Percentiles rank a stretch among this genome's conserved stretches.
Conservation (phyloP, 495 filamentous ascomycete genomes). For the Physcia stellaris region DNA sequence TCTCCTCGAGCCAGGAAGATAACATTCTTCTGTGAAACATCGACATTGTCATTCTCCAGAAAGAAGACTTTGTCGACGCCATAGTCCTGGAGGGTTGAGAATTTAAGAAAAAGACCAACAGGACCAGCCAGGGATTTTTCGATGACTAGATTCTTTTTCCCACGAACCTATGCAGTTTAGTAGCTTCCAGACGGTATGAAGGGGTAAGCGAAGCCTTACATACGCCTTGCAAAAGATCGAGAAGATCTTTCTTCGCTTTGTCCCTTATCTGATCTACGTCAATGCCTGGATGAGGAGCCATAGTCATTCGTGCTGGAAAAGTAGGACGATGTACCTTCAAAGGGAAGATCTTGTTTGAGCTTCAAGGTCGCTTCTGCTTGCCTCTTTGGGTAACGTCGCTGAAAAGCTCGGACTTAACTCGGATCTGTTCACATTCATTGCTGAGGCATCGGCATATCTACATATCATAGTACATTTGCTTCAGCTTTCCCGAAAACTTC, state of each 20-base stretch:
- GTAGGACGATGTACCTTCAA: too few species aligned
- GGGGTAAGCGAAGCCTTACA: slow-evolving; percentile 36
- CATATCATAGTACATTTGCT: too few species aligned
- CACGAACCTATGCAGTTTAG: slow-evolving; percentile 54
- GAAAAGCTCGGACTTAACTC: too few species aligned
- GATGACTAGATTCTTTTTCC: slow-evolving; percentile 96
- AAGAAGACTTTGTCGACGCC: slow-evolving; percentile 94
- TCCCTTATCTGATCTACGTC: slow-evolving; percentile 71
- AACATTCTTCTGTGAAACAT: slow-evolving; percentile 87
- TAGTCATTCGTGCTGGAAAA: too few species aligned
- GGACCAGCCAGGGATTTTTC: slow-evolving; percentile 82
- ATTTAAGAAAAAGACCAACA: slow-evolving; percentile 83
- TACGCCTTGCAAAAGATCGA: slow-evolving; percentile 83
- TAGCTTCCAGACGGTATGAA: slow-evolving; percentile 18
- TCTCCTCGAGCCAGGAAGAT: slow-evolving; percentile 86
- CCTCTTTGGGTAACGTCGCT: too few species aligned
- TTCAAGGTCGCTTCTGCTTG: too few species aligned
- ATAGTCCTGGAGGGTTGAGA: slow-evolving; percentile 81
- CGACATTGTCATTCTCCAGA: slow-evolving; percentile 85
- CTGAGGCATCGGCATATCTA: too few species aligned
- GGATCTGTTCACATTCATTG: too few species aligned
- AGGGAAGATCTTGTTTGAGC: too few species aligned
- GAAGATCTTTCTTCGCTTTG: slow-evolving; percentile 70
- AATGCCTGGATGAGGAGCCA: slow-evolving; percentile 59
- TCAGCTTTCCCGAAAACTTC: too few species aligned